These are phyloP conservation scores for Tetracentron sinense DNA, from an alignment of 164 flowering plant species.

Conservation along the genomic window DNA sequence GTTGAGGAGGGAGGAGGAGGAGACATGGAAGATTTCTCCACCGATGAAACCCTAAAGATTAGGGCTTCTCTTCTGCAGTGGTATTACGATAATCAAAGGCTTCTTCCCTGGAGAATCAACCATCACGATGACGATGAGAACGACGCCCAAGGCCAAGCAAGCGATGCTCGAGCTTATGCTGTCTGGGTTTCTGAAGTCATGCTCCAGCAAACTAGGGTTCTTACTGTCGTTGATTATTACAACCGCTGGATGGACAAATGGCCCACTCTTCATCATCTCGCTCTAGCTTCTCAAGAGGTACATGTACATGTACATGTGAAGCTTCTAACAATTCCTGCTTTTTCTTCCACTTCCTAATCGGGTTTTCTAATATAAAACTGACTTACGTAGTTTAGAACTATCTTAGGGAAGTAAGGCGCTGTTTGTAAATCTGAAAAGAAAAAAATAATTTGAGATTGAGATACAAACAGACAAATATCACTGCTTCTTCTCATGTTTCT, in stretches of 20 bases:
- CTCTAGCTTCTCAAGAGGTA: constrained; percentile 89
- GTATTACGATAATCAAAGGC: constrained; percentile 59
- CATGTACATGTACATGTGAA: background rate
- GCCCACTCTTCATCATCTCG: constrained; percentile 79
- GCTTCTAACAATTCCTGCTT: too few species aligned
- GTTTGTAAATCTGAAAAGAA: background rate
- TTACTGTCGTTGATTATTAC: constrained; percentile 66
- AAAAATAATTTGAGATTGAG: too few species aligned
- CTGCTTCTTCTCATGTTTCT: background rate
- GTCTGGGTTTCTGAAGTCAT: constrained; percentile 99
- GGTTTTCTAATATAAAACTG: too few species aligned
- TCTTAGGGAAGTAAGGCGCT: too few species aligned
- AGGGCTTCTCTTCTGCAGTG: constrained; percentile 53
- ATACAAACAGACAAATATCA: too few species aligned
- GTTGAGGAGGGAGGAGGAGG: too few species aligned
- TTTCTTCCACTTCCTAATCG: too few species aligned
- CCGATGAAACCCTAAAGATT: constrained; percentile 19
- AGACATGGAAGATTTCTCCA: constrained; percentile 31
- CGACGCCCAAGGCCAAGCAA: constrained; percentile 9
- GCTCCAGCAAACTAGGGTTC: constrained; percentile 94
- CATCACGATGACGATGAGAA: constrained; percentile 12
- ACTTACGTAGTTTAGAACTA: too few species aligned
- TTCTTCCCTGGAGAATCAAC: constrained; percentile 59
- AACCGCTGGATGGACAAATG: constrained; percentile 89
- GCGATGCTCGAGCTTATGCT: constrained; percentile 51